Conservation (phyloP, 2,329 filamentous ascomycete species). For the Aspergillus sp. region DNA sequence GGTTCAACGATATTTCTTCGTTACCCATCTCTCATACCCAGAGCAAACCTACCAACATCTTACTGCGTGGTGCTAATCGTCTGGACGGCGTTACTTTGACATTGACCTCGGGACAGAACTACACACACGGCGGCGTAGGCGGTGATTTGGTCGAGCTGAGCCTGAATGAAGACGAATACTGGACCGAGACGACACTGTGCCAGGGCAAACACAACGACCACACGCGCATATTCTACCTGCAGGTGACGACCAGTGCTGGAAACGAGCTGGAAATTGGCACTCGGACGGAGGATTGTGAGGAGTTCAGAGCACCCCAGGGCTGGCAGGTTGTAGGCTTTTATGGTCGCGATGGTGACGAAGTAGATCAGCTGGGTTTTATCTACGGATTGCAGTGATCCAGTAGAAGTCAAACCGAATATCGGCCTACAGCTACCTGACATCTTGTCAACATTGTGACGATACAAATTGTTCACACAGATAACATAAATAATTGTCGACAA, state of each 20-base stretch:
- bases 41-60: slow-evolving; percentile 27
- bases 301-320: slow-evolving; percentile 48
- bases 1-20: slow-evolving; percentile 56
- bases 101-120: slow-evolving; percentile 49
- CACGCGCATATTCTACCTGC: slow-evolving; percentile 58
- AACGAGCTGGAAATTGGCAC: slow-evolving; percentile 48
- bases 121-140: slow-evolving; percentile 56
- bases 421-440: not conserved
- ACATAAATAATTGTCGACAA: no score
- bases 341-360: slow-evolving; percentile 54
- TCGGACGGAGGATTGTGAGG: slow-evolving; percentile 49
- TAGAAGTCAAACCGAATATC: not conserved
- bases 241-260: slow-evolving; percentile 53
- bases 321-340: slow-evolving; percentile 57
- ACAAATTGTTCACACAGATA: no score
- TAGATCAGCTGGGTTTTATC: slow-evolving; percentile 53
- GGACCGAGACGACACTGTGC: slow-evolving; percentile 52
- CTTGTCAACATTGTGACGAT: no score
- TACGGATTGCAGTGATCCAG: slow-evolving; percentile 15
- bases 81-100: slow-evolving; percentile 53
- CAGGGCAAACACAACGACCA: slow-evolving; percentile 46
- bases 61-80: slow-evolving; percentile 48
- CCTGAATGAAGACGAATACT: slow-evolving; percentile 50
- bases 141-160: slow-evolving; percentile 46
- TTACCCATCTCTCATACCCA: slow-evolving; percentile 37